These are phyloP conservation scores for Vanderwaltozyma tropicalis DNA, from an alignment of 805 yeast genomes.

Conservation along the genomic window DNA sequence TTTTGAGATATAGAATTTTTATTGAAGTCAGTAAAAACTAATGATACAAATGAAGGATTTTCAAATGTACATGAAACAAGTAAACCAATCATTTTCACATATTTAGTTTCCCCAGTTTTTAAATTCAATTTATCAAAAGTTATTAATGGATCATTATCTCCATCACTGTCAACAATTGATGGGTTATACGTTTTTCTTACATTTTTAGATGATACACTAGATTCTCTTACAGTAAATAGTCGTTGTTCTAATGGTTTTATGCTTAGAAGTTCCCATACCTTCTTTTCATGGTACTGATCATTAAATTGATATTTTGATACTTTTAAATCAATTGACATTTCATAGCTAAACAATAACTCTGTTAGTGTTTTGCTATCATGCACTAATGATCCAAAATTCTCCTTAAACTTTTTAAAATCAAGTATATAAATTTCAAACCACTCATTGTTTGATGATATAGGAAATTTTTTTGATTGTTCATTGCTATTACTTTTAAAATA, in stretches of 20 bases:
- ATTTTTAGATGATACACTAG: no score
- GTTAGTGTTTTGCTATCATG: neutral
- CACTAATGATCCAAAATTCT: conserved; percentile 2
- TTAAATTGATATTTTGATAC: neutral
- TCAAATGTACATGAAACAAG: conserved; percentile 15
- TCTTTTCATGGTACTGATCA: no score
- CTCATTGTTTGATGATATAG: neutral
- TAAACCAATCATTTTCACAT: conserved; percentile 11
- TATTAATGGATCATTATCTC: conserved; percentile 5
- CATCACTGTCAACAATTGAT: neutral
- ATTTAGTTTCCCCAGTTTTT: conserved; percentile 4
- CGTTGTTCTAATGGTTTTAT: no score
- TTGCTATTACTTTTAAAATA: neutral
- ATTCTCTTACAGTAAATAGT: no score
- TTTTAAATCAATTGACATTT: neutral
- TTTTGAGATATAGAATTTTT: conserved; percentile 10
- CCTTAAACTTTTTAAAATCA: neutral
- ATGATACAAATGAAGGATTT: conserved; percentile 4
- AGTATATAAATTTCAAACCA: conserved; percentile 1
- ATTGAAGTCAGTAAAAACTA: conserved; percentile 25
- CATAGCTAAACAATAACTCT: neutral
- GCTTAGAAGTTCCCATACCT: no score
- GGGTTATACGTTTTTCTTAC: no score
- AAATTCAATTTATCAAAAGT: conserved; percentile 10
- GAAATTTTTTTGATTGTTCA: neutral